Base-by-base conservation (phyloP, 257 asterid species). In the Gentiana macrophylla region DNA sequence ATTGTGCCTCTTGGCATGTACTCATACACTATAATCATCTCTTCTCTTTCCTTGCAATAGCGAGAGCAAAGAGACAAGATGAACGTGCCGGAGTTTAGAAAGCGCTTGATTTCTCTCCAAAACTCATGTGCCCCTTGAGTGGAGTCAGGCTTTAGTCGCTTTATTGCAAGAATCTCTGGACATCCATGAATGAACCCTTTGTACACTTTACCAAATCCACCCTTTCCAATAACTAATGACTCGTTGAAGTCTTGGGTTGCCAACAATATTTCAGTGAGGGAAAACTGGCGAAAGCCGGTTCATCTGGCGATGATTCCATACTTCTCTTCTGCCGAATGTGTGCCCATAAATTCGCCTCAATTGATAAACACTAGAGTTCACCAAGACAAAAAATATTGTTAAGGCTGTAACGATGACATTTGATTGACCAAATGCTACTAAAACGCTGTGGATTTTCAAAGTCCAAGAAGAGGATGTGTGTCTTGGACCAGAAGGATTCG, bases 101-200 rank as follows among this genome's bases (percentile, higher is more conserved):
- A 64, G 63, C 45, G 50, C 57, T 37, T 64, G 43, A 64, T 64
- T 43, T 64, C 69, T n/a, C 53, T 44, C 70, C 63, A 56, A 52
- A 65, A 65, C 32, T 65, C 70, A 4, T 10, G 50, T 35, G 55
- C 60, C 33, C 70, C 70, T 58, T 65, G 70, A 53, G 11, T 65
- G 12, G 70, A 65, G 32, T n/a, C 15, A 1, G 55, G 12, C 32
- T 35, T 52, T 38, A 65, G 34, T 6, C 70, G 59, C 43, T 65
- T 65, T 24, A 65, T 38, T 2, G 64, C 70, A 51, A 58, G 35
- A 58, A 35, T 15, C 15, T 52, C 32, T 13, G 55, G 49, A 8
- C 50, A 9, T 0, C 66, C 52, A 43, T 12, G 5, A n/a, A 62
- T 11, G 43, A 38, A 41, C 4, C 66, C 66, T 52, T 52, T 62